Percentiles rank a stretch among this genome's conserved stretches.
Evolutionary conservation across 2,329 filamentous ascomycete genomes (phyloP).

Genomic region (Huntiella savannae): DNA sequence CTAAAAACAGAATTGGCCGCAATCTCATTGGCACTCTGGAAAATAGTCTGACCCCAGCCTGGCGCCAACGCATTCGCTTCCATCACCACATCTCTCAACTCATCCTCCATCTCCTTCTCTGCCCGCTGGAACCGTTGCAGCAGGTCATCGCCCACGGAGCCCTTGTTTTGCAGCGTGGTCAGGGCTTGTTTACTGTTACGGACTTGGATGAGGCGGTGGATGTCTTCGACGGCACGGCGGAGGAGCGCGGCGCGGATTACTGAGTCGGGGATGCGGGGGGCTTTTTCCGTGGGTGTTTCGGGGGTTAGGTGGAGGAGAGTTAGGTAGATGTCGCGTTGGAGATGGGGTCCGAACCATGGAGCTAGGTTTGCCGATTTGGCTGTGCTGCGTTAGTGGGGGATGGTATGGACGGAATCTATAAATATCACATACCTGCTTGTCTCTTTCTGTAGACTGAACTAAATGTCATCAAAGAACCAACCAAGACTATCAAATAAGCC

Average conservation of each 20-base stretch:
- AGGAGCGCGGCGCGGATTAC: conserved; percentile 77
- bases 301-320: conserved; percentile 67
- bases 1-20: conserved; percentile 65
- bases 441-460: conserved; percentile 83
- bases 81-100: conserved; percentile 79
- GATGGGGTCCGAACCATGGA: conserved; percentile 83
- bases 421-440: conserved; percentile 48
- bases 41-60: conserved; percentile 86
- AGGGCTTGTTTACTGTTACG: conserved; percentile 77
- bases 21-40: conserved; percentile 95
- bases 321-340: conserved; percentile 87
- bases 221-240: conserved; percentile 78
- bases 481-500: conserved; percentile 72
- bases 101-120: conserved; percentile 95
- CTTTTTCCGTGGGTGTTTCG: conserved; percentile 51
- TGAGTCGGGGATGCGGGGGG: conserved; percentile 55
- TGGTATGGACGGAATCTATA: conserved; percentile 12
- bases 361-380: conserved; percentile 67
- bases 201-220: conserved; percentile 76
- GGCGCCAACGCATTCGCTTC: conserved; percentile 84
- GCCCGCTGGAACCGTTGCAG: conserved; percentile 83
- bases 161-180: conserved; percentile 63
- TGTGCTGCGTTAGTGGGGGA: neutral
- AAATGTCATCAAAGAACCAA: conserved; percentile 79
- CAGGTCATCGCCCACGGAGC: conserved; percentile 86